Evolutionary conservation across 2,329 filamentous ascomycete genomes (phyloP).

Genomic region (Diaporthe capsici): DNA sequence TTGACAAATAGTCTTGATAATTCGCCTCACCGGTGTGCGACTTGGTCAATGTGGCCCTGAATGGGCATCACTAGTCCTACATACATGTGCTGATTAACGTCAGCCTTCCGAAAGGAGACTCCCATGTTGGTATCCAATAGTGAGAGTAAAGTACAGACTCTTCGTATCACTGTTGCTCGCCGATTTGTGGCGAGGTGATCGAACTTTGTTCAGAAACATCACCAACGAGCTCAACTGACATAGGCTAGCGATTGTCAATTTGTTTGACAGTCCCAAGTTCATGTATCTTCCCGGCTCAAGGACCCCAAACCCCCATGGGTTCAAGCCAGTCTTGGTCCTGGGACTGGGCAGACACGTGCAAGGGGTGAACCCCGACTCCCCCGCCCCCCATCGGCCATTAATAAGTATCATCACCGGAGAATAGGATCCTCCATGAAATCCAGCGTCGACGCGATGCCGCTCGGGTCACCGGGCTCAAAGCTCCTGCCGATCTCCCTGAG

Average conservation of each 20-base stretch:
- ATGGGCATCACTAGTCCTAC: neutral
- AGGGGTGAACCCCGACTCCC: neutral
- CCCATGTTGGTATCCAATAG: neutral
- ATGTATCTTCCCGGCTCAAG: no score
- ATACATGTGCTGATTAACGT: neutral
- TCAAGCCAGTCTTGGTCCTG: neutral
- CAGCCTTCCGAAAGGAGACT: neutral
- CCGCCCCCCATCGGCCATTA: no score
- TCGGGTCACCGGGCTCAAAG: conserved; percentile 18
- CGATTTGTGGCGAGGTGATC: neutral
- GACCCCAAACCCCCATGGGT: no score
- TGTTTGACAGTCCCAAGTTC: neutral
- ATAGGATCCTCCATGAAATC: conserved; percentile 42
- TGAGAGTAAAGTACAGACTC: neutral
- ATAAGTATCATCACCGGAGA: conserved; percentile 15
- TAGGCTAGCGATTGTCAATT: neutral
- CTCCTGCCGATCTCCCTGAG: conserved; percentile 45
- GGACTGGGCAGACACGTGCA: neutral
- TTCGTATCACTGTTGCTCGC: neutral
- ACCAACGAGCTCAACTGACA: neutral
- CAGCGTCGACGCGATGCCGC: conserved; percentile 42
- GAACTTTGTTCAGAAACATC: neutral
- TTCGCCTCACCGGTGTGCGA: neutral
- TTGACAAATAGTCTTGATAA: neutral
- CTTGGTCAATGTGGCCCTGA: neutral